phyloP scores from a whole-genome alignment of 176 grass and related monocot species.

The Tuctoria greenei region DNA sequence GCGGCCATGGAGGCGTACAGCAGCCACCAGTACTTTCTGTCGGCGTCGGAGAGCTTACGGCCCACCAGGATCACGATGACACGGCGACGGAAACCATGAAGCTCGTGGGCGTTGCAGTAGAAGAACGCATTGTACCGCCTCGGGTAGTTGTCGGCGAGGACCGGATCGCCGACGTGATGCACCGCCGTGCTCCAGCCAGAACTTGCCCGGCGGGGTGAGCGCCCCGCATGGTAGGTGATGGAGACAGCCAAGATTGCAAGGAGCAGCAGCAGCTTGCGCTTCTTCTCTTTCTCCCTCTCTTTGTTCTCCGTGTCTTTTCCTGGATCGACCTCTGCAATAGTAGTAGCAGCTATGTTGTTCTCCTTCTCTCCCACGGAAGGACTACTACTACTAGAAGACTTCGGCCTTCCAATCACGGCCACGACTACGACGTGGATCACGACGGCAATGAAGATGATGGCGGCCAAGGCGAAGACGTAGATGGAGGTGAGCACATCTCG shows the following conservation, averaged over 20 bases:
- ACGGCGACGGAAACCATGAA: constrained; percentile 30
- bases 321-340: too few species aligned
- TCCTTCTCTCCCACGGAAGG: too few species aligned
- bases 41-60: neutral
- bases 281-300: neutral
- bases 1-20: neutral
- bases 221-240: constrained; percentile 46
- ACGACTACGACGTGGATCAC: neutral
- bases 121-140: constrained; percentile 33
- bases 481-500: neutral
- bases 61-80: constrained; percentile 20
- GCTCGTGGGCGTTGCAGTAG: constrained; percentile 27
- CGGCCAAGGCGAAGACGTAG: constrained; percentile 7
- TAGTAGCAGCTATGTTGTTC: too few species aligned
- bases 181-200: neutral
- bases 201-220: constrained; percentile 35
- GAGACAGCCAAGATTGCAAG: constrained; percentile 31
- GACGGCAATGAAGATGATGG: neutral
- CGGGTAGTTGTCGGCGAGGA: constrained; percentile 21
- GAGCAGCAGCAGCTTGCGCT: constrained; percentile 31
- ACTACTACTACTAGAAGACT: too few species aligned
- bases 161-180: neutral
- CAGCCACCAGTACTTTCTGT: neutral
- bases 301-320: too few species aligned
- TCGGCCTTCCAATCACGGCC: too few species aligned